Conservation (phyloP, 2,329 filamentous ascomycete species). For the Penicillium sp. region DNA sequence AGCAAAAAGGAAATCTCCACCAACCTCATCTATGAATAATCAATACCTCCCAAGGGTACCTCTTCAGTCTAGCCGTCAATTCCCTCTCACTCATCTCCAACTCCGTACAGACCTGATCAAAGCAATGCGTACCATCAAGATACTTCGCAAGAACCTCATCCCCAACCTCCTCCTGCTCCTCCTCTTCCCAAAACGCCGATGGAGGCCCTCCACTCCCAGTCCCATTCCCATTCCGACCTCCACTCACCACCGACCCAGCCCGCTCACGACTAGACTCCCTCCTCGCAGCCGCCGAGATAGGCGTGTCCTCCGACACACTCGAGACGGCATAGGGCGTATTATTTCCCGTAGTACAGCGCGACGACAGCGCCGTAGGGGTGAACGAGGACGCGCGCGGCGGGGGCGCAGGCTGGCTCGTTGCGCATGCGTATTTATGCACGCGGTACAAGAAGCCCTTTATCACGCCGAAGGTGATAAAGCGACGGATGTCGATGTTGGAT, state of each 20-base stretch:
- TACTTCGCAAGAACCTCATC: conserved; percentile 40
- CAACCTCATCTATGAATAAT: conserved; percentile 45
- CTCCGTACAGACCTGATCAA: conserved; percentile 52
- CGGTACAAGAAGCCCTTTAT: conserved; percentile 94
- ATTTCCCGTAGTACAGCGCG: conserved; percentile 30
- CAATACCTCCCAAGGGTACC: conserved; percentile 44
- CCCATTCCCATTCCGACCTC: conserved; percentile 18
- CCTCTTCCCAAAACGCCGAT: conserved; percentile 28
- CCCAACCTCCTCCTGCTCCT: conserved; percentile 31
- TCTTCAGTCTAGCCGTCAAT: conserved; percentile 43
- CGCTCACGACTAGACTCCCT: conserved; percentile 22
- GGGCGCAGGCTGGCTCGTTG: conserved; percentile 35
- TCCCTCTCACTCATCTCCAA: conserved; percentile 49
- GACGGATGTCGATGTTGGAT: conserved; percentile 76
- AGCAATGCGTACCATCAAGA: conserved; percentile 49
- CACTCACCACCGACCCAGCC: conserved; percentile 28
- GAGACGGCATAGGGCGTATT: conserved; percentile 31
- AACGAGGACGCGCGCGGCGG: conserved; percentile 24
- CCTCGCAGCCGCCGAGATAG: conserved; percentile 6
- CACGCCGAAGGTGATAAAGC: conserved; percentile 91
- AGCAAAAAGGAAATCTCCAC: background rate
- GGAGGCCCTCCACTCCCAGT: conserved; percentile 10
- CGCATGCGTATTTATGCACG: conserved; percentile 83
- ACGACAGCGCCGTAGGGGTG: conserved; percentile 26
- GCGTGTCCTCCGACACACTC: conserved; percentile 21